These are phyloP conservation scores for Atalantia buxifolia DNA, from an alignment of 345 rosid genomes.

Conservation along the genomic window DNA sequence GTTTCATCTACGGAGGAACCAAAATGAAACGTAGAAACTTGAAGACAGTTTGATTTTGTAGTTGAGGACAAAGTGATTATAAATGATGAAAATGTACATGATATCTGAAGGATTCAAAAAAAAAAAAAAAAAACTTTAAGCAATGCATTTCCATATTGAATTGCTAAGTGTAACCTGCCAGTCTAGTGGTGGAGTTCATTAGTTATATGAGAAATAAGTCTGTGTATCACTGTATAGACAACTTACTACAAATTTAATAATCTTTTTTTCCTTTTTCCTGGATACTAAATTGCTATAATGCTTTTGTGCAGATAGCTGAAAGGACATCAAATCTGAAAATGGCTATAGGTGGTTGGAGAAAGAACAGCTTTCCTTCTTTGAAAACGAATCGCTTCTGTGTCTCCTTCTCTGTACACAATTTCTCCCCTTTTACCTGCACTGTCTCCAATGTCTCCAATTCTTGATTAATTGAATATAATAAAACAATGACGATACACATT, in stretches of 20 bases:
- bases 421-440: neutral
- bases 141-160: neutral
- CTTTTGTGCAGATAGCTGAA: constrained; percentile 19
- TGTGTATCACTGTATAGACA: neutral
- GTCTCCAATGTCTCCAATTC: neutral
- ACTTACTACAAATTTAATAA: neutral
- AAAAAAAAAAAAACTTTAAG: no score
- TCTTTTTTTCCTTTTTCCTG: neutral
- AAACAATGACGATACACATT: neutral
- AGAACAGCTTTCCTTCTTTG: constrained; percentile 24
- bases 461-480: neutral
- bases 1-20: neutral
- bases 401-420: constrained; percentile 22
- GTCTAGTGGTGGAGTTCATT: neutral
- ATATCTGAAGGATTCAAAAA: neutral
- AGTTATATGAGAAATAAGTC: neutral
- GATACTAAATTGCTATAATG: neutral
- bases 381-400: constrained; percentile 21
- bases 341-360: constrained; percentile 28
- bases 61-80: neutral
- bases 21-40: neutral
- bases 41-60: neutral
- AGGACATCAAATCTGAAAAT: constrained; percentile 23
- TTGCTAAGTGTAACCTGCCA: neutral
- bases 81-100: neutral